phyloP scores from a whole-genome alignment of 208 protist genomes.

The Trypanosoma boissoni region DNA sequence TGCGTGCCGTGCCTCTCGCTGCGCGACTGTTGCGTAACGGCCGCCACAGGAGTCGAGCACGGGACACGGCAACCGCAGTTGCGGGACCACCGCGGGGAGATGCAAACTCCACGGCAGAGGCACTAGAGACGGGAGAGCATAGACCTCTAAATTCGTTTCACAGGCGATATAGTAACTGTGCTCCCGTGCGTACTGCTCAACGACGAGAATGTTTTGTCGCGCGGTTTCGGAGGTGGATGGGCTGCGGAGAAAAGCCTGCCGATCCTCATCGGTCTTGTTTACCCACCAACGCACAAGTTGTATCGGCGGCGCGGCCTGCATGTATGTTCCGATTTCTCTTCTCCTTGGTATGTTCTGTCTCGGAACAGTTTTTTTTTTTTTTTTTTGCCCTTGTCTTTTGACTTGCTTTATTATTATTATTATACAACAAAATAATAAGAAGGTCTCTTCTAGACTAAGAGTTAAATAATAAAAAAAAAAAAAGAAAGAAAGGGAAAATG shows the following conservation, averaged over 20 bases:
- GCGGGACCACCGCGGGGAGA: too few relatives aligned
- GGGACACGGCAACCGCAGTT: constrained; percentile 16
- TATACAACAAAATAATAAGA: too few relatives aligned
- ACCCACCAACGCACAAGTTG: constrained; percentile 64
- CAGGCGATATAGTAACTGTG: constrained; percentile 64
- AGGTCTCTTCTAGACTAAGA: too few relatives aligned
- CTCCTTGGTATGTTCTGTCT: background rate
- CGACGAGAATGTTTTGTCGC: constrained; percentile 42
- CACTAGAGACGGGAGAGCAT: constrained; percentile 27
- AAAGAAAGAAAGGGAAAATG: constrained; percentile 1
- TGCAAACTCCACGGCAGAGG: background rate
- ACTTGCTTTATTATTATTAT: too few relatives aligned
- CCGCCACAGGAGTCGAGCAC: constrained; percentile 20
- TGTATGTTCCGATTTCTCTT: background rate
- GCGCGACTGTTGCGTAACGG: background rate
- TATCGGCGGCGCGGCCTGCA: constrained; percentile 1
- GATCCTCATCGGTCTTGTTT: constrained; percentile 50
- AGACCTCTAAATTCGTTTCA: constrained; percentile 35
- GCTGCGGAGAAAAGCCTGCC: constrained; percentile 46
- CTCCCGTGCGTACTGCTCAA: constrained; percentile 50
- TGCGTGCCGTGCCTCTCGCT: background rate
- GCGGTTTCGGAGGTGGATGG: constrained; percentile 38
- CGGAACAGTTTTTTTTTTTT: constrained; percentile 1
- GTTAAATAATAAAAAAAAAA: constrained; percentile 10
- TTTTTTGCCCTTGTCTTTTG: too few relatives aligned